A percentile compares a stretch with the other conserved stretches of the same genome.
Evolutionary conservation across 192 early-diverging fungal species (phyloP).

Genomic region (Coemansia sp.): DNA sequence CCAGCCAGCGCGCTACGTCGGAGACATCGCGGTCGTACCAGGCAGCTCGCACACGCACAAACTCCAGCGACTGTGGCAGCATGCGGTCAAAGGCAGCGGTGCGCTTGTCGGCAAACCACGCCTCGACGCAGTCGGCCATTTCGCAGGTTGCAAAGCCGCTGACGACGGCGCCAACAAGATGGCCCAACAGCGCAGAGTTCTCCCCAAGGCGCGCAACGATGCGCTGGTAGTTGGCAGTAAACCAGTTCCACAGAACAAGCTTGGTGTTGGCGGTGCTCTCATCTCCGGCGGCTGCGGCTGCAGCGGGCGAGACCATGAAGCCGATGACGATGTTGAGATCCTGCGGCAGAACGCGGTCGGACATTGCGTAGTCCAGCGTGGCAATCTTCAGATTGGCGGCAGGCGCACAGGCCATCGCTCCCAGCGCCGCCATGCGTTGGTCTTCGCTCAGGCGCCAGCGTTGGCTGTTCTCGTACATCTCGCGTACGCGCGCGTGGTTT

Average conservation of each 20-base stretch:
- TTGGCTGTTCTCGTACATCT: constrained; percentile 50
- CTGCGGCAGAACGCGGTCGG: constrained; percentile 43
- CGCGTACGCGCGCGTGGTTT: constrained; percentile 49
- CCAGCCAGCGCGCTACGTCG: constrained; percentile 36
- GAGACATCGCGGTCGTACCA: constrained; percentile 43
- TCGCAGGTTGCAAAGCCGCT: constrained; percentile 57
- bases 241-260: constrained; percentile 64
- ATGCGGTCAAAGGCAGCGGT: constrained; percentile 56
- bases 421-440: constrained; percentile 62
- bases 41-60: constrained; percentile 57
- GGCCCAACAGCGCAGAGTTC: constrained; percentile 60
- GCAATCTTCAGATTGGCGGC: constrained; percentile 38
- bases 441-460: constrained; percentile 53
- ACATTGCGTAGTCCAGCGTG: constrained; percentile 43
- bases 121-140: constrained; percentile 58
- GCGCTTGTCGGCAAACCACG: constrained; percentile 59
- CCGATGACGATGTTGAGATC: constrained; percentile 58
- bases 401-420: constrained; percentile 55
- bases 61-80: constrained; percentile 72
- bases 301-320: constrained; percentile 44
- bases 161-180: constrained; percentile 64
- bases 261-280: constrained; percentile 26
- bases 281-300: constrained; percentile 42
- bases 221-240: constrained; percentile 57
- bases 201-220: constrained; percentile 60